Percentiles rank a stretch among this genome's conserved stretches.
Conservation (phyloP, 495 filamentous ascomycete genomes). For the Penicillium parvum region DNA sequence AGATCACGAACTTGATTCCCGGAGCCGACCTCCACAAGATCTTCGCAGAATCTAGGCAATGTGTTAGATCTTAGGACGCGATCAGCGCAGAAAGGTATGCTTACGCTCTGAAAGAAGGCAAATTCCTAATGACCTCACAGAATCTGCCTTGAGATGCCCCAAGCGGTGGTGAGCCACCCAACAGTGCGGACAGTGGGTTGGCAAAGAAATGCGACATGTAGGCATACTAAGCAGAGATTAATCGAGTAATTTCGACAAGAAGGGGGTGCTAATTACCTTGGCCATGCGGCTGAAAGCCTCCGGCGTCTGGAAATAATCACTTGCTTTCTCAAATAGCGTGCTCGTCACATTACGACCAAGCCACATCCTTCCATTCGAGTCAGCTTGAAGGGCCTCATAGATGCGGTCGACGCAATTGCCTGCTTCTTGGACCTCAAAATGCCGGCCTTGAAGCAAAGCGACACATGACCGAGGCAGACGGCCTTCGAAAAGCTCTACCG, state of each 20-base stretch:
- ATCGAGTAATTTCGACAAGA: too few relatives aligned
- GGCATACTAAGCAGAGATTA: constrained; percentile 61
- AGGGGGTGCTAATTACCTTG: too few relatives aligned
- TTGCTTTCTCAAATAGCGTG: constrained; percentile 69
- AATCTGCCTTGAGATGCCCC: constrained; percentile 47
- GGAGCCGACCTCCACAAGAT: constrained; percentile 39
- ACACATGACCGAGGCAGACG: constrained; percentile 73
- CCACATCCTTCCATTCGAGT: constrained; percentile 51
- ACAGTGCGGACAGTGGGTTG: constrained; percentile 74
- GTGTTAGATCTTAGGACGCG: background rate
- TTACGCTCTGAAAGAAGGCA: constrained; percentile 74
- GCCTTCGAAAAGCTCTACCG: constrained; percentile 81
- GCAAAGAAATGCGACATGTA: constrained; percentile 97
- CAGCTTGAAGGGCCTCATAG: constrained; percentile 63
- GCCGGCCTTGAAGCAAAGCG: constrained; percentile 63
- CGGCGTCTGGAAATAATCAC: constrained; percentile 82
- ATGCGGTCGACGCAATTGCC: constrained; percentile 73
- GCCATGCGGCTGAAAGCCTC: constrained; percentile 72
- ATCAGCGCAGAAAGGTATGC: background rate
- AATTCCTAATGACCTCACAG: constrained; percentile 68
- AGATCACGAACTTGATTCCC: constrained; percentile 37
- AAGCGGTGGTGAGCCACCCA: constrained; percentile 32
- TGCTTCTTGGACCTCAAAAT: constrained; percentile 80
- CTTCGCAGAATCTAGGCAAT: constrained; percentile 40
- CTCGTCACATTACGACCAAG: constrained; percentile 63